Evolutionary conservation across 306 rosid genomes (phyloP), one percentile per base, ranked within the genome.

Genomic region (Castanea mollissima): DNA sequence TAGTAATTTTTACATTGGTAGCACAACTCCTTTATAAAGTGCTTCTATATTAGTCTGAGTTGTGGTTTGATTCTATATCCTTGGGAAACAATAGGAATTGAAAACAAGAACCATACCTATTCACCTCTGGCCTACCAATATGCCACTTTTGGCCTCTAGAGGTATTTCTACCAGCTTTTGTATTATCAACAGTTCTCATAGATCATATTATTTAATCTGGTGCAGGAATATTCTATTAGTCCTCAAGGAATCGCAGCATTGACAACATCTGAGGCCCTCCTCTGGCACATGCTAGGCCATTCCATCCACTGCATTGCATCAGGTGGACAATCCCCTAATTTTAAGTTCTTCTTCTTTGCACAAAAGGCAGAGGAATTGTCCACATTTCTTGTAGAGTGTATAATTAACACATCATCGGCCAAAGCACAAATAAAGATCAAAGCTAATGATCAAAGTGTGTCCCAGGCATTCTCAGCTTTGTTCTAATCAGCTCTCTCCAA

Each of bases 331-430:
- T 59, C 98, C 77, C 97, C 99, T 6, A 89, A 89, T 89, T 91
- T 88, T 79, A 96, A 96, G 88, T 93, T 90, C 90, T 96, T 96
- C 80, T 96, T 96, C 97, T 93, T 91, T 76, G 98, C 96, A n/a
- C 98, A 93, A 69, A 90, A 96, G 69, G 97, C 90, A 27, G 96
- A 90, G 79, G 92, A 82, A 76, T 75, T 89, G 18, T 89, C 97
- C 4, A 75, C 84, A 49, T 96, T 90, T 84, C 97, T 96, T 70
- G 89, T 93, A n/a, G 99, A 96, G 87, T 81, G 87, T 81, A 18
- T 93, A 71, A 90, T 96, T 91, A 96, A 88, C 93, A 90, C 98
- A 69, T 87, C 97, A 15, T 82, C 96, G 1, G 93, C 94, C 69
- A 96, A 91, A 83, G 93, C 97, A 32, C 97, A 89, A 83, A 83